Base-by-base conservation (phyloP, 768 basidiomycete genomes). In the Lepiota brunneoincarnata region DNA sequence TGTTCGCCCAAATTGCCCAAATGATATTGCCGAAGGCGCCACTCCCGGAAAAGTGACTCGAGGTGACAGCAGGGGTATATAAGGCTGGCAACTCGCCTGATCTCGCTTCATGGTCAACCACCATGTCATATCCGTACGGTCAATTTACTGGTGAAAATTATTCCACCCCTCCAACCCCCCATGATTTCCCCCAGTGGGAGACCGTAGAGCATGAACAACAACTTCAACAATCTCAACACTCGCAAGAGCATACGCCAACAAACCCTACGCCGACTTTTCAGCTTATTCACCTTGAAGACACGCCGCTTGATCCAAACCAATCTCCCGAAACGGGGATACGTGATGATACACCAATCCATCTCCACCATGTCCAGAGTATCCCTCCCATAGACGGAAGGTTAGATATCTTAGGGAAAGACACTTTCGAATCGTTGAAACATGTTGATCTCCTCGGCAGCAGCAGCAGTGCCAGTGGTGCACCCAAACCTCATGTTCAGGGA, bases 91-190 rank as follows among this genome's bases (percentile, higher is more conserved):
- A n/a, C 53, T 43, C 37, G 31, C 54, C 38, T 26, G 18, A 28
- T 44, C 11, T 20, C 12, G 20, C 37, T 41, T 51, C 35, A 23
- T 28, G 21, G 18, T 28, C 51, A 21, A 37, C 61, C 63, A 59
- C 64, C 67, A 80, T 80, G 79, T 79, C 80, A 64, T 79, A 75
- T 69, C 72, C 74, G 58, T 75, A 67, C 61, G 64, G 64, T 58
- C 74, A 76, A 59, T 75, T 72, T 68, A 64, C 71, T 59, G 72
- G 68, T 63, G 78, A 78, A 65, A 70, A 73, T 63, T 72, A 72
- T 65, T 77, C 79, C 24, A 71, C 70, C 60, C 75, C 81, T 42
- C 64, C 78, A 23, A 79, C 79, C 11, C 79, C 81, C 10, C 71
- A 67, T 65, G 42, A 59, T 59, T 51, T 75, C 67, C 72, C 72